These are phyloP conservation scores for Cutaneotrichosporon sp. DNA, from an alignment of 1,284 basidiomycete species.

Conservation along the genomic window DNA sequence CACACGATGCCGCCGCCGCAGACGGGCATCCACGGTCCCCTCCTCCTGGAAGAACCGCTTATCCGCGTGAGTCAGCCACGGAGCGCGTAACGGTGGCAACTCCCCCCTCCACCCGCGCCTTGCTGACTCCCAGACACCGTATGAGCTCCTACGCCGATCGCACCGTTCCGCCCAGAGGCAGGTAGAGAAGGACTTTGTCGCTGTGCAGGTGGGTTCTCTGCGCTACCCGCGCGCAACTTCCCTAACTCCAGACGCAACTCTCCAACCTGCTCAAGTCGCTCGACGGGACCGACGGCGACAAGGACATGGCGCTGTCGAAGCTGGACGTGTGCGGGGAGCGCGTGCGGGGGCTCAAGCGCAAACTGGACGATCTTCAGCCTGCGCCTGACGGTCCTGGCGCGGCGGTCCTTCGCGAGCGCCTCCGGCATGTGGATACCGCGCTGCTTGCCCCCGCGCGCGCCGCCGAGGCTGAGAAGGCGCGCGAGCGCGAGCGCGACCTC, in stretches of 20 bases:
- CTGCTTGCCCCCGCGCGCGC: slow-evolving; percentile 4
- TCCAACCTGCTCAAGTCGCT: slow-evolving; percentile 22
- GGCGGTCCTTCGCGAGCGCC: slow-evolving; percentile 12
- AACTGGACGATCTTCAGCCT: slow-evolving; percentile 34
- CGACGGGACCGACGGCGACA: slow-evolving; percentile 16
- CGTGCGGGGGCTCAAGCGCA: slow-evolving; percentile 45
- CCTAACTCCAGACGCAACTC: slow-evolving; percentile 14
- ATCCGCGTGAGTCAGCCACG: slow-evolving; percentile 29
- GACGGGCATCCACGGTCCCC: slow-evolving; percentile 22
- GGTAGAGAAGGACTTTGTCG: slow-evolving; percentile 47
- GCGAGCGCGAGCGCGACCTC: background rate
- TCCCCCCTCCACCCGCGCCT: too few species aligned
- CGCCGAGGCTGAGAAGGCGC: background rate
- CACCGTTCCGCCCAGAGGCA: slow-evolving; percentile 47
- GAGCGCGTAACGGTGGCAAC: too few species aligned
- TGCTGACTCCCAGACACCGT: slow-evolving; percentile 42
- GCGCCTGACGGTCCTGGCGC: slow-evolving; percentile 2
- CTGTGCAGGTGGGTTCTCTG: slow-evolving; percentile 9
- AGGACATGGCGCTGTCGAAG: slow-evolving; percentile 21
- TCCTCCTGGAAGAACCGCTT: slow-evolving; percentile 42
- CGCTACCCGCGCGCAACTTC: background rate
- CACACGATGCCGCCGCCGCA: slow-evolving; percentile 14
- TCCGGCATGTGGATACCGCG: slow-evolving; percentile 12
- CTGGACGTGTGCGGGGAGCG: slow-evolving; percentile 37
- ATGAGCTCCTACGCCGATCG: slow-evolving; percentile 45